Evolutionary conservation across 75 land plant species (phyloP), one percentile per base, ranked within the genome.

Genomic region (Gnetum montanum): DNA sequence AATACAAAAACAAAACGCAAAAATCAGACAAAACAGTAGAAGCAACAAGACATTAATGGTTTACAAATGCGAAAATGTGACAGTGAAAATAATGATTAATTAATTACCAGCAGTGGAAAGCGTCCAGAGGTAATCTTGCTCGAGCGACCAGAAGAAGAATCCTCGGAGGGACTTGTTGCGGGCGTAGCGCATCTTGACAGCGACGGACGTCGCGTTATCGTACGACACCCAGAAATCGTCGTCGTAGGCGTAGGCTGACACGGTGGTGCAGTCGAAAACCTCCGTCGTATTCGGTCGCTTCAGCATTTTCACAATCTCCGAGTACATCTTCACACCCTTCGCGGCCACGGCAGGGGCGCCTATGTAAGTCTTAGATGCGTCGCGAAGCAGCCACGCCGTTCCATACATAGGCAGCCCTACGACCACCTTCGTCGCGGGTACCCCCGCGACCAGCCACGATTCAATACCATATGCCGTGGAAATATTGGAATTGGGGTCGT

Each of bases 321-420:
- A 34, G 5, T 10, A 29, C 31, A 29, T 31, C 53, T 50, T 50
- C 11, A 48, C 41, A 2, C 44, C 81, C n/a, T n/a, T n/a, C 2
- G 58, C 54, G 1, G 73, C 79, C 3, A 79, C 66, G 8, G 88
- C 74, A 3, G 84, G 75, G 18, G 84, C 77, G 20, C 85, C 85
- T 6, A 88, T 29, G 8, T 75, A 72, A 10, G 71, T 43, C 33
- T 46, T 31, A 4, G 16, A 8, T 3, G 71, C 57, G 43, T 68
- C 68, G 31, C 27, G 43, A 8, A 88, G 80, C 7, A 30, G 49
- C 94, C 94, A 84, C 12, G 74, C 20, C 8, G 68, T 29, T 0
- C 94, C 94, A 37, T 88, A 84, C 15, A 73, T 35, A 2, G 94
- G 82, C 31, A 88, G 52, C 1, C 89, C 94, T 67, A 84, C 43